Percentiles rank a stretch among this genome's conserved stretches.
These are phyloP conservation scores for Trypanosoma avium DNA, from an alignment of 208 protist genomes.

Conservation along the genomic window DNA sequence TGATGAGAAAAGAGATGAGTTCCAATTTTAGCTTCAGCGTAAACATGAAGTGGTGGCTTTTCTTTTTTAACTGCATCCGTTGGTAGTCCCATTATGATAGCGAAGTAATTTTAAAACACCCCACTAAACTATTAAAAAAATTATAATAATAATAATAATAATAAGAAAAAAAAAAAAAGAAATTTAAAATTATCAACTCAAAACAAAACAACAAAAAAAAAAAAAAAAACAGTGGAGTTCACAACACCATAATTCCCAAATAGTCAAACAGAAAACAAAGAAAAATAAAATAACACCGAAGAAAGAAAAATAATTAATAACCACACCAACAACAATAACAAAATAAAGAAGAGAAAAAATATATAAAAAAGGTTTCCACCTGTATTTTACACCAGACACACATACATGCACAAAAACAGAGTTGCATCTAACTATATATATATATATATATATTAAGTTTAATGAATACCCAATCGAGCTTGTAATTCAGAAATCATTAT, in stretches of 20 bases:
- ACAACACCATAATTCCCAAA: too few relatives aligned
- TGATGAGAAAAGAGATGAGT: constrained; percentile 53
- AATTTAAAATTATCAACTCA: too few relatives aligned
- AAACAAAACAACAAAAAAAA: too few relatives aligned
- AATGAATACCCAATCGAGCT: constrained; percentile 24
- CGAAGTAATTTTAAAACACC: too few relatives aligned
- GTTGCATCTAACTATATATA: background rate
- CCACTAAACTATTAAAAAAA: too few relatives aligned
- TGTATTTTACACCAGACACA: too few relatives aligned
- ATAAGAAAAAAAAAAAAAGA: constrained; percentile 5
- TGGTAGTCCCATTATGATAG: constrained; percentile 7
- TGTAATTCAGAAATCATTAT: constrained; percentile 41
- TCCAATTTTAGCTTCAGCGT: constrained; percentile 37
- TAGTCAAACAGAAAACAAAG: background rate
- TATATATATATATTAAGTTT: constrained; percentile 8
- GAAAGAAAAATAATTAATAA: constrained; percentile 4
- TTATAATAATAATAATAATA: constrained; percentile 6
- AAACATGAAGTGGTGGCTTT: constrained; percentile 70
- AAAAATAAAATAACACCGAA: background rate
- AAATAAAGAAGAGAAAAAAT: constrained; percentile 4
- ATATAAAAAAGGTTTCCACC: too few relatives aligned
- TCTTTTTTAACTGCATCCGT: constrained; percentile 20
- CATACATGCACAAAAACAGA: background rate
- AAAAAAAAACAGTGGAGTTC: too few relatives aligned
- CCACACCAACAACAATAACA: too few relatives aligned